Evolutionary conservation across 768 basidiomycete genomes (phyloP).

Genomic region (Asterophora parasitica): DNA sequence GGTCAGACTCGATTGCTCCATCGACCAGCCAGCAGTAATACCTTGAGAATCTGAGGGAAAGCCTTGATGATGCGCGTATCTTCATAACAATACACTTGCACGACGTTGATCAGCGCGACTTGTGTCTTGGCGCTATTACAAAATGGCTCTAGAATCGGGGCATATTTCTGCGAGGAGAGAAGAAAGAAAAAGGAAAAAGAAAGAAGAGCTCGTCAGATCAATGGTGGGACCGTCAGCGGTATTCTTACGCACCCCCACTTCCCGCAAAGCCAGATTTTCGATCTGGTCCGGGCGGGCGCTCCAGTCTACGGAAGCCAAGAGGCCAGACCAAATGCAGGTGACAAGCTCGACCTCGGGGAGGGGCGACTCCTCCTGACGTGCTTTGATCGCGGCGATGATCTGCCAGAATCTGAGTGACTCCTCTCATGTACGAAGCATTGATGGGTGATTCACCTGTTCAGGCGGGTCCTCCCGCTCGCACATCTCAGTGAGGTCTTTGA

Average conservation of each 20-base stretch:
- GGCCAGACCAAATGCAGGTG: constrained; percentile 87
- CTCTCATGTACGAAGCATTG: background rate
- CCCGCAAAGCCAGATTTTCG: constrained; percentile 81
- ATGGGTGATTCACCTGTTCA: constrained; percentile 58
- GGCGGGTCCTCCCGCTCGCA: constrained; percentile 64
- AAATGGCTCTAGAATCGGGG: constrained; percentile 87
- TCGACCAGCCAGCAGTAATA: constrained; percentile 16
- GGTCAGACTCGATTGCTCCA: too few relatives aligned
- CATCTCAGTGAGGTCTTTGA: constrained; percentile 63
- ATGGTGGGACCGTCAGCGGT: too few relatives aligned
- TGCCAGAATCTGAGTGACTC: constrained; percentile 24
- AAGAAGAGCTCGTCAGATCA: background rate
- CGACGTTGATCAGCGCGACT: constrained; percentile 90
- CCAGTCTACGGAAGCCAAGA: constrained; percentile 87
- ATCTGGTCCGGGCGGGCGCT: constrained; percentile 87
- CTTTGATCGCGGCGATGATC: constrained; percentile 75
- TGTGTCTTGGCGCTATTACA: constrained; percentile 84
- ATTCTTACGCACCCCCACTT: constrained; percentile 65
- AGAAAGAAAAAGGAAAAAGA: constrained; percentile 1
- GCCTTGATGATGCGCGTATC: constrained; percentile 93
- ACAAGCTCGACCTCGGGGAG: constrained; percentile 84
- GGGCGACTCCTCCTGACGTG: constrained; percentile 70
- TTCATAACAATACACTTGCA: constrained; percentile 95
- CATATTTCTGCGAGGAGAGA: constrained; percentile 63
- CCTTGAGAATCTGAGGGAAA: constrained; percentile 94